Evolutionary conservation across 73 alveolate genomes (phyloP).

Genomic region (Paramecium biaurelia): DNA sequence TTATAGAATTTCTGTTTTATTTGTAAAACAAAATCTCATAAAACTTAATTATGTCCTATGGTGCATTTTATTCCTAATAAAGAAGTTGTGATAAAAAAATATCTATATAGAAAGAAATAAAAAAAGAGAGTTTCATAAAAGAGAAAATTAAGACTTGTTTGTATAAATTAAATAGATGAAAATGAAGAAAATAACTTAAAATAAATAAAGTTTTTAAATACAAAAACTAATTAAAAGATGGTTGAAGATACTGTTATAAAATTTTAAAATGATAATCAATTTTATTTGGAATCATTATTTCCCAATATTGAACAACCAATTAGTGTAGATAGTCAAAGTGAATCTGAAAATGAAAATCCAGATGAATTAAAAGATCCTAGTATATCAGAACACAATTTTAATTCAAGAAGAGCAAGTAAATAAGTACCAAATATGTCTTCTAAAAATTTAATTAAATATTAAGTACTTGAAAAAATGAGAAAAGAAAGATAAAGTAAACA

Average conservation of each 20-base stretch:
- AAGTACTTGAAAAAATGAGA: not conserved
- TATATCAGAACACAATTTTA: not conserved
- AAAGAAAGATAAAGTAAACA: not conserved
- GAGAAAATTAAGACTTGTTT: not conserved
- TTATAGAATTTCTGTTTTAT: not conserved
- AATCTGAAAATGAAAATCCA: not conserved
- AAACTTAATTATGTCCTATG: not conserved
- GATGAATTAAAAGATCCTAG: not conserved
- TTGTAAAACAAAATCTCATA: not conserved
- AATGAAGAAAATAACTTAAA: not conserved
- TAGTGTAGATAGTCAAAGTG: not conserved
- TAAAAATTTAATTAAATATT: not conserved
- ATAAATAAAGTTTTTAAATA: not conserved
- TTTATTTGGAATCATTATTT: not conserved
- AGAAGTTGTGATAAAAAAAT: constrained; percentile 3
- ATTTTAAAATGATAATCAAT: not conserved
- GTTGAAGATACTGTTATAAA: not conserved
- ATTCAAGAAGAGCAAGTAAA: not conserved
- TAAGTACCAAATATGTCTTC: not conserved
- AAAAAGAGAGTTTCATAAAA: not conserved
- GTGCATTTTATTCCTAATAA: constrained; percentile 21
- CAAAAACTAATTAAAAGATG: not conserved
- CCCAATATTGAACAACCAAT: not conserved
- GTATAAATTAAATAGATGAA: not conserved
- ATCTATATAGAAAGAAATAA: not conserved